Evolutionary conservation across 371 early-diverging fungal genomes (phyloP).

Genomic region (Phascolomyces articulosus): DNA sequence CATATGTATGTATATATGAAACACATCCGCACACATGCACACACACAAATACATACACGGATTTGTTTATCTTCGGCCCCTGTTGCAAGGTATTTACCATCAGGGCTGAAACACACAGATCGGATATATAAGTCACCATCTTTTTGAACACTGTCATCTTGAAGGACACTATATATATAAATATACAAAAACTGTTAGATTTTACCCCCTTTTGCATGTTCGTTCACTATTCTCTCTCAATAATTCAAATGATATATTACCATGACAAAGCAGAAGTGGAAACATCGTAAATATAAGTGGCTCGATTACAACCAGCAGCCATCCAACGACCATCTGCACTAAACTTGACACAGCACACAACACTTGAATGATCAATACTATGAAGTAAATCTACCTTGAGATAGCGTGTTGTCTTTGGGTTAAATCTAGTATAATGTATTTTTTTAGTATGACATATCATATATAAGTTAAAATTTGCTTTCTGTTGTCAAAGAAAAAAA

Average conservation of each 20-base stretch:
- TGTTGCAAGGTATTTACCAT: constrained; percentile 90
- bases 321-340: constrained; percentile 90
- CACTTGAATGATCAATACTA: constrained; percentile 85
- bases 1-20: no score
- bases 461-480: no score
- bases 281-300: constrained; percentile 89
- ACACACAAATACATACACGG: constrained; percentile 54
- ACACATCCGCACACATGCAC: no score
- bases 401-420: constrained; percentile 70
- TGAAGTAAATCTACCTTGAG: constrained; percentile 86
- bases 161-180: constrained; percentile 63
- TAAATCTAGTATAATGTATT: constrained; percentile 50
- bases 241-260: constrained; percentile 35
- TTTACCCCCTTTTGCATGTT: background rate
- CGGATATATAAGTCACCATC: constrained; percentile 93
- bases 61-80: constrained; percentile 97
- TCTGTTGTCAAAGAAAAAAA: background rate
- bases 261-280: constrained; percentile 70
- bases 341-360: constrained; percentile 97
- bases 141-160: constrained; percentile 75
- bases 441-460: no score
- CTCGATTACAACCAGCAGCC: constrained; percentile 95
- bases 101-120: constrained; percentile 96
- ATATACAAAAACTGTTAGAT: no score
- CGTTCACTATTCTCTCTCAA: background rate